A percentile compares a stretch with the other conserved stretches of the same genome.
Conservation (phyloP, 768 basidiomycete species). For the Cystofilobasidium macerans region DNA sequence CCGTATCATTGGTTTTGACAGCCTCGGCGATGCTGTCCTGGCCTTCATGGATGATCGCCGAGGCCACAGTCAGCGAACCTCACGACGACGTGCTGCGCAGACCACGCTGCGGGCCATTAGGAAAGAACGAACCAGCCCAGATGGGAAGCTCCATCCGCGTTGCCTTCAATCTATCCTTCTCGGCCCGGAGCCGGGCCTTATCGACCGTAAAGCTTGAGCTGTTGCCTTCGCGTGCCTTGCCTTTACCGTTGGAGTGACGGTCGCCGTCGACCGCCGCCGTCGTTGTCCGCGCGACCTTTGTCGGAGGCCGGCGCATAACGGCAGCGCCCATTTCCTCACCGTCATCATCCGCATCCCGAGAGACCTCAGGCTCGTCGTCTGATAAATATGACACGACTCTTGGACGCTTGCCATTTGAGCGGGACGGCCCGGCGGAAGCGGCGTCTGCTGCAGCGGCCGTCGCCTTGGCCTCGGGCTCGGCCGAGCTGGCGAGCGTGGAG, state of each 20-base stretch:
- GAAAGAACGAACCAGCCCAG: conserved; percentile 50
- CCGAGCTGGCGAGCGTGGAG: not conserved
- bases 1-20: conserved; percentile 39
- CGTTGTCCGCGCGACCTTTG: not conserved
- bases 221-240: not conserved
- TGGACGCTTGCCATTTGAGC: not conserved
- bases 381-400: conserved; percentile 2
- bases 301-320: not conserved
- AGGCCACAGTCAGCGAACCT: no score
- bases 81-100: not conserved
- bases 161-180: not conserved
- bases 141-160: conserved; percentile 54
- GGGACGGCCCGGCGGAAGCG: not conserved
- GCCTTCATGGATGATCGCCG: conserved; percentile 43
- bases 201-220: not conserved
- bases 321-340: conserved; percentile 3
- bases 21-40: conserved; percentile 62
- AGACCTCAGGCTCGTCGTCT: not conserved
- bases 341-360: not conserved
- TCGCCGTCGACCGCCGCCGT: not conserved
- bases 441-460: not conserved
- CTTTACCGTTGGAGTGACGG: not conserved
- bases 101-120: not conserved
- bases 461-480: not conserved
- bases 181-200: conserved; percentile 1